These are phyloP conservation scores for Neurospora crassa DNA, from an alignment of 2,329 filamentous ascomycete species.

Conservation along the genomic window DNA sequence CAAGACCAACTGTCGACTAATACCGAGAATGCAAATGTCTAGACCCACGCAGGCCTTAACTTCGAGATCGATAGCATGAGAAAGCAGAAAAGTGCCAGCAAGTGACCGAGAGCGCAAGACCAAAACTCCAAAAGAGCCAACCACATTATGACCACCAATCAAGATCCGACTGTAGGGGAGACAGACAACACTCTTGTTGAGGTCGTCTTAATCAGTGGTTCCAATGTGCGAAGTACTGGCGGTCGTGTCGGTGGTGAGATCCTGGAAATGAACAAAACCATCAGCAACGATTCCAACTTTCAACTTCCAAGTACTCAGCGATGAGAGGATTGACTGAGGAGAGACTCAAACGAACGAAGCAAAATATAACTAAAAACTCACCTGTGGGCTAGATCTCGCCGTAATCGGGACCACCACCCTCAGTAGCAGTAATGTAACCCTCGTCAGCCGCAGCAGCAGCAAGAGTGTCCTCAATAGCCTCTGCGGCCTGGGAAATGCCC, in stretches of 20 bases:
- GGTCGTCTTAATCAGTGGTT: background rate
- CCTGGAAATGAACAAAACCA: background rate
- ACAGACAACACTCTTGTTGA: background rate
- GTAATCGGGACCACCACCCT: background rate
- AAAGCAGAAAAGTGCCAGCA: background rate
- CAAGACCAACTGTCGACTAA: background rate
- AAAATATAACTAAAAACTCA: background rate
- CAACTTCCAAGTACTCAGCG: background rate
- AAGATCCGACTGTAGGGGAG: background rate
- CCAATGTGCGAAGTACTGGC: background rate
- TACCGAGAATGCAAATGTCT: background rate
- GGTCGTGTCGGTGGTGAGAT: background rate
- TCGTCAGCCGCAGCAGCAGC: background rate
- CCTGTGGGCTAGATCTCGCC: background rate
- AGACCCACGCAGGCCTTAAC: background rate
- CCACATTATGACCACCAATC: background rate
- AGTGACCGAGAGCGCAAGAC: background rate
- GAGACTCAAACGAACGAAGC: background rate
- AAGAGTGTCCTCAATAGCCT: background rate
- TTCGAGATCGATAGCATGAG: background rate
- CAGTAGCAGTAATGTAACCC: background rate
- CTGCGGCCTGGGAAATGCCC: background rate
- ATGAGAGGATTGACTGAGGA: background rate
- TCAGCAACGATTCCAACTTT: background rate
- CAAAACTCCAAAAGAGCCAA: background rate